Conservation (phyloP, 305 asterid genomes). For the Fraxinus sp. region DNA sequence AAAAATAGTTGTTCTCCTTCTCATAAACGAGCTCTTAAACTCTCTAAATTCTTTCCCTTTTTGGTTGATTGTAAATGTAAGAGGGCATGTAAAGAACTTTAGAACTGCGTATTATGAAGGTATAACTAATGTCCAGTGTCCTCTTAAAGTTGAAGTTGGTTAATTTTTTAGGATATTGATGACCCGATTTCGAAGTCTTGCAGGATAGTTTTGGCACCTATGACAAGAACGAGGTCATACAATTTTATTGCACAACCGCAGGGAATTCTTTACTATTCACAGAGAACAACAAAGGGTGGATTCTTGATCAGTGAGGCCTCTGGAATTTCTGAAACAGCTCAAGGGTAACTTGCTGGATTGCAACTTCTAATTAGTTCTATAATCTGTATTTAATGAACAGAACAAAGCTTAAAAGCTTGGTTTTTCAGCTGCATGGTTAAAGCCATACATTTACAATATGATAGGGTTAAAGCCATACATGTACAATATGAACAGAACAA, state of each 20-base stretch:
- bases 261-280: constrained; percentile 37
- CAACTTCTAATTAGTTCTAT: not conserved
- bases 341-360: constrained; percentile 28
- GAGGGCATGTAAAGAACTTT: not conserved
- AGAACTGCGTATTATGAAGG: not conserved
- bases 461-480: not conserved
- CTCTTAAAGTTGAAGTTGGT: not conserved
- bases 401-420: not conserved
- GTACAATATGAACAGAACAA: no score
- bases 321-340: constrained; percentile 36
- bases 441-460: not conserved
- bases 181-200: not conserved
- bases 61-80: not conserved
- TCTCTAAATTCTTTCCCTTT: not conserved
- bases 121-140: not conserved
- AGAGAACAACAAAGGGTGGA: constrained; percentile 35
- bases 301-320: constrained; percentile 35
- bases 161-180: not conserved
- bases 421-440: not conserved
- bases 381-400: not conserved
- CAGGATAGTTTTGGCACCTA: constrained; percentile 41
- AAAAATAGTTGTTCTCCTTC: not conserved
- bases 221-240: constrained; percentile 38
- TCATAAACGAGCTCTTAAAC: not conserved
- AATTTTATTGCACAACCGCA: constrained; percentile 31